These are phyloP conservation scores for Allantophomopsis cytisporea DNA, from an alignment of 2,329 filamentous ascomycete species.

Conservation along the genomic window DNA sequence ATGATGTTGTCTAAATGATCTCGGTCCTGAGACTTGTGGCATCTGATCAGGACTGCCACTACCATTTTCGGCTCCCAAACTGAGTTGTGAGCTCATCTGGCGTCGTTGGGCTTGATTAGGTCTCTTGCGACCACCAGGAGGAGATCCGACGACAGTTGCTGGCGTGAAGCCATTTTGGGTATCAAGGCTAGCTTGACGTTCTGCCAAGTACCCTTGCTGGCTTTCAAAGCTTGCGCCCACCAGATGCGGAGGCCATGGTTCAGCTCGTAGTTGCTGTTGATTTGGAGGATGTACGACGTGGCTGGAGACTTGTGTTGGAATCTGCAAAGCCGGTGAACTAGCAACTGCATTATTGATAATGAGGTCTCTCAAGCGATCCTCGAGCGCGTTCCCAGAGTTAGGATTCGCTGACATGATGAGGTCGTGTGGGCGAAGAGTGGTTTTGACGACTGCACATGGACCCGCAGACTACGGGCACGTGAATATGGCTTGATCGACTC, in stretches of 20 bases:
- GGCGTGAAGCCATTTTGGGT: neutral
- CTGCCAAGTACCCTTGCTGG: conserved; percentile 8
- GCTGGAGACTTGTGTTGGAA: too few relatives aligned
- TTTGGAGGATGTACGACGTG: neutral
- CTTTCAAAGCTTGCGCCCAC: conserved; percentile 5
- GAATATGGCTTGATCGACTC: too few relatives aligned
- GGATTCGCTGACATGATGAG: neutral
- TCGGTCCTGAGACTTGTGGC: too few relatives aligned
- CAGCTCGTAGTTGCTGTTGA: conserved; percentile 3
- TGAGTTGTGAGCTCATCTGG: conserved; percentile 44
- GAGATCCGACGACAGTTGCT: conserved; percentile 11
- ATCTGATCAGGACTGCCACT: too few relatives aligned
- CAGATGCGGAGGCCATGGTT: conserved; percentile 11
- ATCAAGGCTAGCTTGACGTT: too few relatives aligned
- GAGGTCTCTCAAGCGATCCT: conserved; percentile 43
- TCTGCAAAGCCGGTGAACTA: conserved; percentile 9
- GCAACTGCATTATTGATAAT: conserved; percentile 37
- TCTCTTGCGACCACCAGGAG: conserved; percentile 26
- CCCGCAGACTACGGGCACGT: too few relatives aligned
- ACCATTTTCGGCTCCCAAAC: too few relatives aligned
- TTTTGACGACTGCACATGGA: too few relatives aligned
- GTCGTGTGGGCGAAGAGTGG: neutral
- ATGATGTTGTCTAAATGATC: too few relatives aligned
- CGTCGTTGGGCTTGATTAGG: conserved; percentile 50
- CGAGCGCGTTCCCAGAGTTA: conserved; percentile 21